phyloP scores from a whole-genome alignment of 2,329 filamentous ascomycete genomes.

The Fusarium pseudograminearum region DNA sequence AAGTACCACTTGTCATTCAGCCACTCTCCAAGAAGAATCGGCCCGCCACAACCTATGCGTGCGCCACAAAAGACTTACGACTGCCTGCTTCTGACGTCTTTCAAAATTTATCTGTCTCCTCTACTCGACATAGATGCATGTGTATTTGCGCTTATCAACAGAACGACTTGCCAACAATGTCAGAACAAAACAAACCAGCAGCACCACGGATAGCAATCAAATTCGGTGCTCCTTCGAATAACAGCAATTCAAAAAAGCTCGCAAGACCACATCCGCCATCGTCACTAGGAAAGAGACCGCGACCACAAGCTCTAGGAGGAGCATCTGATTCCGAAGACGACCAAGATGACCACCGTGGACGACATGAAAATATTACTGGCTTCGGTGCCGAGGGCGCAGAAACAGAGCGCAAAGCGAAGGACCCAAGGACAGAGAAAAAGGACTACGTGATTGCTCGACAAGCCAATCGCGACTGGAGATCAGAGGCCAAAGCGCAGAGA shows the following conservation, averaged over 20 bases:
- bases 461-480: conserved; percentile 73
- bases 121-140: neutral
- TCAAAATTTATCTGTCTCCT: conserved; percentile 10
- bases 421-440: conserved; percentile 47
- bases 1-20: neutral
- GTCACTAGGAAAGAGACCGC: conserved; percentile 62
- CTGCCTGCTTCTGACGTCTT: conserved; percentile 32
- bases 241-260: conserved; percentile 47
- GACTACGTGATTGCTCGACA: conserved; percentile 68
- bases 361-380: conserved; percentile 63
- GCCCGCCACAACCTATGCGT: neutral
- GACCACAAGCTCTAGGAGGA: conserved; percentile 57
- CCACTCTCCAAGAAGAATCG: neutral
- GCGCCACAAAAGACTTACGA: conserved; percentile 10
- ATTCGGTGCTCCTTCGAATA: conserved; percentile 53
- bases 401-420: conserved; percentile 54
- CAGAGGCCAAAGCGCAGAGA: conserved; percentile 61
- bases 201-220: conserved; percentile 62
- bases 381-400: conserved; percentile 61
- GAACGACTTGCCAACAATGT: conserved; percentile 26
- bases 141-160: conserved; percentile 7
- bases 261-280: conserved; percentile 55
- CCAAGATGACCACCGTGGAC: conserved; percentile 47
- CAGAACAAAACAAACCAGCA: conserved; percentile 47
- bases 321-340: conserved; percentile 60